Conservation (phyloP, 768 basidiomycete species). For the Amyloporia xantha region DNA sequence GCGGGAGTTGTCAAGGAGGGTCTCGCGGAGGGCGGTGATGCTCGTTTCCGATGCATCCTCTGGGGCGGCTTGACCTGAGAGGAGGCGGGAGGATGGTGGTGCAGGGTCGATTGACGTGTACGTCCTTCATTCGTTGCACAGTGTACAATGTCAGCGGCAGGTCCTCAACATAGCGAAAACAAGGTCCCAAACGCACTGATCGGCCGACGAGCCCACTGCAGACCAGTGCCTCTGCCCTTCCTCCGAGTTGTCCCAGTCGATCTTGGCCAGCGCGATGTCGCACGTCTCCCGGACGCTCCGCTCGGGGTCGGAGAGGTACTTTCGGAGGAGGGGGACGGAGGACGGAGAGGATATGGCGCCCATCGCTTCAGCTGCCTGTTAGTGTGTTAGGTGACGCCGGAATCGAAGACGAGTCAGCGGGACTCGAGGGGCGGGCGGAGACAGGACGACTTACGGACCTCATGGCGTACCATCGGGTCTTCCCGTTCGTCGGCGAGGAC, state of each 20-base stretch:
- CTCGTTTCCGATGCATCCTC: slow-evolving; percentile 41
- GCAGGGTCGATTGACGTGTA: slow-evolving; percentile 90
- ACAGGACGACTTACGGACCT: slow-evolving; percentile 48
- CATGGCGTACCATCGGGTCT: slow-evolving; percentile 97
- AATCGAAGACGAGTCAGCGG: background rate
- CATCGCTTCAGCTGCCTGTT: slow-evolving; percentile 95
- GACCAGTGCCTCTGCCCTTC: slow-evolving; percentile 49
- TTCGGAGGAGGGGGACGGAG: slow-evolving; percentile 62
- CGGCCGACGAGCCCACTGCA: slow-evolving; percentile 3
- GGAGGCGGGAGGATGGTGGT: slow-evolving; percentile 62
- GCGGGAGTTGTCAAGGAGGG: slow-evolving; percentile 57
- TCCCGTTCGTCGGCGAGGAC: slow-evolving; percentile 66
- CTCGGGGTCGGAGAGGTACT: slow-evolving; percentile 67
- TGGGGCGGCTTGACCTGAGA: slow-evolving; percentile 46
- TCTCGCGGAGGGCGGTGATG: slow-evolving; percentile 49
- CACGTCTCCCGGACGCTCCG: slow-evolving; percentile 88
- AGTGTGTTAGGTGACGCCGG: background rate
- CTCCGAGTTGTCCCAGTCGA: slow-evolving; percentile 83
- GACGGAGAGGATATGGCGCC: slow-evolving; percentile 76
- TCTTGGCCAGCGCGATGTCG: slow-evolving; percentile 93
- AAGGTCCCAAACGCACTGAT: slow-evolving; percentile 8
- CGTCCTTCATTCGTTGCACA: no score
- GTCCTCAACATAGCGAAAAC: background rate
- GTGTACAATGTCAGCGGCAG: background rate
- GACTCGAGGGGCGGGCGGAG: background rate